Base-by-base conservation (phyloP, 2,329 filamentous ascomycete genomes). In the Lasiodiplodia theobromae region DNA sequence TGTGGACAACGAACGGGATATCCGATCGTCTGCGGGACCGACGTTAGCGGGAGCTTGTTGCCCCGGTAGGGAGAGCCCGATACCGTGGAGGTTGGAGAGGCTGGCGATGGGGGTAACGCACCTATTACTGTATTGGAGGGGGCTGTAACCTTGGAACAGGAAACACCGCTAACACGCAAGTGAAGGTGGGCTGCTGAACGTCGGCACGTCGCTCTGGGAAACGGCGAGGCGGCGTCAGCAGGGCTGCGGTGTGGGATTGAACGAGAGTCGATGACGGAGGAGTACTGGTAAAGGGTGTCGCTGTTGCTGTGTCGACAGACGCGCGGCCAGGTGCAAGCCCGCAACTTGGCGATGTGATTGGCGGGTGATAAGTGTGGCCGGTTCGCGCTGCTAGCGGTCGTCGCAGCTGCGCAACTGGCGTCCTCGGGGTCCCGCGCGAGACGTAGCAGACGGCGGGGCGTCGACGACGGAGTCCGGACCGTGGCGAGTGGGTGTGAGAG, bases 251-350 rank as follows among this genome's bases (percentile, higher is more conserved):
- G 47, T 11, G 31, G n/a, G 52, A 56, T 37, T 21, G 56, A 67
- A 49, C 53, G 66, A 62, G 40, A 67, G 66, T 67, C 66, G 66
- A 64, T 64, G 60, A 52, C 60, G 60, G 64, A 21, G 49, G 3
- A 31, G 54, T 54, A 66, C 44, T 54, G 44, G 31, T 66, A 38
- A 44, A 44, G 18, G 58, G 58, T n/a, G 57, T 44, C 34, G 49
- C 52, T 66, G 63, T 66, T 66, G 58, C 58, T 63, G 58, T 63
- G 60, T 64, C 60, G 60, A 64, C 60, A 64, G 60, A 64, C 60
- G 60, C 60, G 60, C 60, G 60, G 60, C 60, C 44, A 31, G 44
- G n/a, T 64, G 60, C 47, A 52, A 64, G 28, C n/a, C 47, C 28
- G 60, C 44, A 16, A 44, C 21, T 66, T 56, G 34, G 63, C 21